Conservation (phyloP, 2,329 filamentous ascomycete species). For the Biscogniauxia mediterranea region DNA sequence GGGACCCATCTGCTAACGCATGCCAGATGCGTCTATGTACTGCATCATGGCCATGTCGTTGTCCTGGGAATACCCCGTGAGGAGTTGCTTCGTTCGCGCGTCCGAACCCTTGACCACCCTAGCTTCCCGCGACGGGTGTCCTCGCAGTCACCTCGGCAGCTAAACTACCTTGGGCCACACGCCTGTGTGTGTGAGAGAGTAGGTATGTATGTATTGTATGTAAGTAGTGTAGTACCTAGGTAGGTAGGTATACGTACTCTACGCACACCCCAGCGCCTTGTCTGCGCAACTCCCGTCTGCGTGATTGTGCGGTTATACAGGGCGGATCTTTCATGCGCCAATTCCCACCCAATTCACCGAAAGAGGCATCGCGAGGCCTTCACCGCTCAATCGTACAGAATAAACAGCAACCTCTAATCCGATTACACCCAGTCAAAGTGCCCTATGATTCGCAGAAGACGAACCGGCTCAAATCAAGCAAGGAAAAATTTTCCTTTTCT, state of each 20-base stretch:
- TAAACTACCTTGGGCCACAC: neutral
- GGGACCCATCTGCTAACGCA: slow-evolving; percentile 27
- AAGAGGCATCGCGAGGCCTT: slow-evolving; percentile 28
- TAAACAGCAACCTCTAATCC: slow-evolving; percentile 17
- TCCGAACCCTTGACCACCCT: slow-evolving; percentile 10
- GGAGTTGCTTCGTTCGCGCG: neutral
- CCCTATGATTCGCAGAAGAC: slow-evolving; percentile 17
- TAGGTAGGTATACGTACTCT: slow-evolving; percentile 2
- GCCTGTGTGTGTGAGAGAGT: neutral
- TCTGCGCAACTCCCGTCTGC: slow-evolving; percentile 11
- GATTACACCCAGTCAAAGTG: slow-evolving; percentile 15
- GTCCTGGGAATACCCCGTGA: slow-evolving; percentile 2
- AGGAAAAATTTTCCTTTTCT: neutral
- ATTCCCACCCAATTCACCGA: slow-evolving; percentile 23
- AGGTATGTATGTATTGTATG: too few species aligned
- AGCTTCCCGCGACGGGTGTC: slow-evolving; percentile 19
- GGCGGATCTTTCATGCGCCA: slow-evolving; percentile 25
- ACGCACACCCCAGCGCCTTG: slow-evolving; percentile 19
- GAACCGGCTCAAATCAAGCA: neutral
- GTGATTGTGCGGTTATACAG: slow-evolving; percentile 20
- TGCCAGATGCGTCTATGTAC: slow-evolving; percentile 25
- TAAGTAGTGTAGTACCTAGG: too few species aligned
- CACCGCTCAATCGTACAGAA: slow-evolving; percentile 24
- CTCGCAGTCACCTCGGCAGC: slow-evolving; percentile 10
- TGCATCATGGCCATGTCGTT: slow-evolving; percentile 8